Base-by-base conservation (phyloP, 2,329 filamentous ascomycete species). In the Ophiostoma tasmaniense region DNA sequence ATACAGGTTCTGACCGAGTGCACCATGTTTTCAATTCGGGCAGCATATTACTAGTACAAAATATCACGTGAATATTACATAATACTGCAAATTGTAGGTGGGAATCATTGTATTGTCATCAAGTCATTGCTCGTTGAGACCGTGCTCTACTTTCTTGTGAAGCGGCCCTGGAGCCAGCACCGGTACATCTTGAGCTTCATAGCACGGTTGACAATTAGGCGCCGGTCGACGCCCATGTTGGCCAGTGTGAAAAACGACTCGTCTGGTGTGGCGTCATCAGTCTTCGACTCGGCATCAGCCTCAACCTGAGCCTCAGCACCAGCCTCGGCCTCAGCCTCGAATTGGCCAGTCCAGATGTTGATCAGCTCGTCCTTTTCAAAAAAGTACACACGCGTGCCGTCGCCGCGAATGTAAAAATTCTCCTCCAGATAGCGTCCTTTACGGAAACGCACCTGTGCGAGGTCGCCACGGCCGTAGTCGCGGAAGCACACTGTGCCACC, bases 371-470 rank as follows among this genome's bases (percentile, higher is more conserved):
- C 89, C 77, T 88, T 84, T 69, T 97, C 94, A 76, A 99, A 99
- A 79, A 99, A 99, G 79, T 98, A 99, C 0, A 99, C 95, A 7
- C 95, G 86, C 3, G 95, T 99, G 1, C 95, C 95, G 78, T 99
- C 95, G 1, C 95, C 95, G 42, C 95, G 84, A 62, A 97, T 91
- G 77, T 99, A 99, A 75, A 99, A 99, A 76, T 98, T 99, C 79
- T 98, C 95, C 69, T 93, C 91, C 76, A 99, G 84, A 76, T 94
- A 98, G 55, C 95, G 85, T 14, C 92, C 92, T 80, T 97, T 97
- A 81, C 95, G 96, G 82, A 99, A 98, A 70, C 95, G 87, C 71
- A 99, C 95, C 81, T 99, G 95, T 22, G 95, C 94, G 71, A 99
- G 83, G 79, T 99, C 95, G 42, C 95, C 95, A 77, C 93, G 87